Conservation (phyloP, 768 basidiomycete species). For the Hebeloma cylindrosporum region DNA sequence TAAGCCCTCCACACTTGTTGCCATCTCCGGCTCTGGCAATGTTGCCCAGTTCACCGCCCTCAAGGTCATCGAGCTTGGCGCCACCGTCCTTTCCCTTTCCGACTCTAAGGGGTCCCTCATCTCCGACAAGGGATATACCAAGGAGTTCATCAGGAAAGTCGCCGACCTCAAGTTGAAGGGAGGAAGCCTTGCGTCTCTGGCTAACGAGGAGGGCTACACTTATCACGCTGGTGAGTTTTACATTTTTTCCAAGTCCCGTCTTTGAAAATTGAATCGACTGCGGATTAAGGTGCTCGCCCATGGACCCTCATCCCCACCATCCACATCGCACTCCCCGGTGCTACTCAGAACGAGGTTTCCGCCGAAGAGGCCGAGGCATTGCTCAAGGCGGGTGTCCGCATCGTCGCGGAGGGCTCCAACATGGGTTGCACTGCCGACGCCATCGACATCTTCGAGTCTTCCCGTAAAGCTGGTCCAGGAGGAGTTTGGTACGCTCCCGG, state of each 20-base stretch:
- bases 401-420: conserved; percentile 77
- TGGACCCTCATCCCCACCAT: conserved; percentile 64
- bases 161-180: conserved; percentile 56
- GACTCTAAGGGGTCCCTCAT: conserved; percentile 74
- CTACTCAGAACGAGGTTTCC: conserved; percentile 72
- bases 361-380: conserved; percentile 70
- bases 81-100: conserved; percentile 66
- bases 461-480: conserved; percentile 47
- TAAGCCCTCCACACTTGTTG: conserved; percentile 48
- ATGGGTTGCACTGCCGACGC: conserved; percentile 78
- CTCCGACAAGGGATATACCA: conserved; percentile 56
- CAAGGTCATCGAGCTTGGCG: conserved; percentile 77
- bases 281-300: conserved; percentile 50
- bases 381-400: conserved; percentile 63
- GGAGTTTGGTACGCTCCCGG: conserved; percentile 75
- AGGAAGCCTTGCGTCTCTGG: conserved; percentile 41
- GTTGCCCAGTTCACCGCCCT: conserved; percentile 76
- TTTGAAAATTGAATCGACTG: background rate
- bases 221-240: conserved; percentile 45
- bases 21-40: conserved; percentile 69
- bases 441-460: conserved; percentile 67
- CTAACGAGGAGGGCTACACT: conserved; percentile 39
- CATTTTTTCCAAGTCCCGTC: background rate
- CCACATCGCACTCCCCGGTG: conserved; percentile 69
- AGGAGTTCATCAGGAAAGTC: conserved; percentile 52